phyloP scores from a whole-genome alignment of 495 filamentous ascomycete genomes.

The Aspergillus kassunensis region DNA sequence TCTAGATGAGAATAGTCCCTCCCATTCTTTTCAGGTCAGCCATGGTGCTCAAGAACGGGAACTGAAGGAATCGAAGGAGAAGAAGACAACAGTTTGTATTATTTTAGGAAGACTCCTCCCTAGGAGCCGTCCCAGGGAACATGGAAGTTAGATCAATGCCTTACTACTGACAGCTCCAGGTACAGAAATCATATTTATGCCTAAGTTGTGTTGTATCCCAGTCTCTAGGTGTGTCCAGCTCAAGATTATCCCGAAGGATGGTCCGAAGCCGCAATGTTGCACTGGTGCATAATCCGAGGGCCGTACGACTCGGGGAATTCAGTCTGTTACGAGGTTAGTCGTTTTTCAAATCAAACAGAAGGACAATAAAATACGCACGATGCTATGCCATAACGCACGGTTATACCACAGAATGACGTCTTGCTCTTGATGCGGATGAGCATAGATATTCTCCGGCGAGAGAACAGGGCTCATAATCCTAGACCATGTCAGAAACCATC shows the following conservation, averaged over 20 bases:
- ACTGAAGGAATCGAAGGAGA: too few species aligned
- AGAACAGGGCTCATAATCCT: slow-evolving; percentile 9
- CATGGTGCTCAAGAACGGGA: too few species aligned
- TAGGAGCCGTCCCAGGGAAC: too few species aligned
- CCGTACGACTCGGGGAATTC: slow-evolving; percentile 9
- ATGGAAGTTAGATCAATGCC: too few species aligned
- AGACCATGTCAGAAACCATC: not conserved
- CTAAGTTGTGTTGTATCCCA: too few species aligned
- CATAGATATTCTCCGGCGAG: slow-evolving; percentile 8
- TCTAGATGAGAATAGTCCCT: too few species aligned
- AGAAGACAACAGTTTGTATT: too few species aligned
- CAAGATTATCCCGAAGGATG: slow-evolving; percentile 4
- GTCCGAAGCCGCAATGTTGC: slow-evolving; percentile 6
- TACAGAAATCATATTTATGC: too few species aligned
- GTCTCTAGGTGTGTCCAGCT: too few species aligned
- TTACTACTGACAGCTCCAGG: too few species aligned
- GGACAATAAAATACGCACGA: not conserved
- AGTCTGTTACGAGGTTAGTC: not conserved
- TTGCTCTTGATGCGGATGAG: slow-evolving; percentile 6
- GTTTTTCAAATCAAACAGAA: not conserved
- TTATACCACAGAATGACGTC: slow-evolving; percentile 11
- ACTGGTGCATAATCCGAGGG: slow-evolving; percentile 7
- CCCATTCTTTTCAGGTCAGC: too few species aligned
- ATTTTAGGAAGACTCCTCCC: too few species aligned
- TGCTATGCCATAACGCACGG: slow-evolving; percentile 4